A percentile compares a stretch with the other conserved stretches of the same genome.
Conservation (phyloP, 495 filamentous ascomycete genomes). For the Hyaloscypha bicolor region DNA sequence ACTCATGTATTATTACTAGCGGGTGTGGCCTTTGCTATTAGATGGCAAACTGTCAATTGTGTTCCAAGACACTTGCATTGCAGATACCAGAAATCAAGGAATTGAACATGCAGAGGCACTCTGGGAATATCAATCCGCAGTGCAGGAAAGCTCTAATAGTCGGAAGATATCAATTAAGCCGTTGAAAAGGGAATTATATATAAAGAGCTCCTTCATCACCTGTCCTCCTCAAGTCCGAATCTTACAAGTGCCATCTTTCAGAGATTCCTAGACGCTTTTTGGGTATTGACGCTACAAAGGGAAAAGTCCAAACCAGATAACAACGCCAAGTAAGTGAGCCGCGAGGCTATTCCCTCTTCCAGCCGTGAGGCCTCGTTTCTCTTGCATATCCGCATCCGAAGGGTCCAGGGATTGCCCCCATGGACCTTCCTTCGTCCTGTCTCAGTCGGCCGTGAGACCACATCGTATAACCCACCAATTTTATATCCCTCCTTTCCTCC, state of each 20-base stretch:
- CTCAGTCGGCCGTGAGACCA: conserved; percentile 21
- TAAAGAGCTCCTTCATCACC: neutral
- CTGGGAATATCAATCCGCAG: neutral
- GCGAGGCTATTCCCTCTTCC: conserved; percentile 50
- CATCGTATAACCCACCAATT: conserved; percentile 20
- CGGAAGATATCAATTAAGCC: neutral
- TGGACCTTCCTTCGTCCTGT: conserved; percentile 23
- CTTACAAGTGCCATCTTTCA: conserved; percentile 24
- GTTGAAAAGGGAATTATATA: conserved; percentile 1
- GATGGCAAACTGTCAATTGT: neutral
- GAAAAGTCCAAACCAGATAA: conserved; percentile 26
- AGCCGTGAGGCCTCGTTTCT: conserved; percentile 49
- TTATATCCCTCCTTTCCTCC: conserved; percentile 13
- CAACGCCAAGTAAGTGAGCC: conserved; percentile 41
- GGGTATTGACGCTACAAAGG: conserved; percentile 32
- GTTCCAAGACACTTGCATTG: neutral
- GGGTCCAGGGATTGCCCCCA: conserved; percentile 18
- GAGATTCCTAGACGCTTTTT: conserved; percentile 27
- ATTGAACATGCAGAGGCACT: neutral
- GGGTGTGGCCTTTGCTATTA: neutral
- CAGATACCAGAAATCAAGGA: neutral
- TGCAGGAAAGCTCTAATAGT: neutral
- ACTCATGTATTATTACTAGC: no score
- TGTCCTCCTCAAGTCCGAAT: neutral
- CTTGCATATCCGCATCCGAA: conserved; percentile 20